Conservation (phyloP, 148 eudicot genomes). For the Vaccinium darrowii region DNA sequence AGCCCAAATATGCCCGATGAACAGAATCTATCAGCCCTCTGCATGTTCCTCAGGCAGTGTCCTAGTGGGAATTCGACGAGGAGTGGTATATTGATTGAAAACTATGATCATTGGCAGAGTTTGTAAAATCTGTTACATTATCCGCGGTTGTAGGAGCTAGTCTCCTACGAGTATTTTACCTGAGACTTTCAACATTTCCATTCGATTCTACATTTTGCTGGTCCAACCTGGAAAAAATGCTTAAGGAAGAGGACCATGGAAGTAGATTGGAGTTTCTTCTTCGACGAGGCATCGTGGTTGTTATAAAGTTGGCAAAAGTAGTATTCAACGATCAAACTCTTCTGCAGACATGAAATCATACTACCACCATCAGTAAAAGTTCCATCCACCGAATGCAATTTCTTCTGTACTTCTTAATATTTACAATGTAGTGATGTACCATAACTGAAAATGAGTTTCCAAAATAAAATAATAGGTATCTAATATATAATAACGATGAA, state of each 20-base stretch:
- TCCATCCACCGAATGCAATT: background rate
- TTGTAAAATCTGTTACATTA: background rate
- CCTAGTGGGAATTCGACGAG: background rate
- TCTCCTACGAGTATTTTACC: background rate
- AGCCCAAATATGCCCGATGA: background rate
- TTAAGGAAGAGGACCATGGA: too few species aligned
- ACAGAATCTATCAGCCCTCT: background rate
- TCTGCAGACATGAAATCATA: slow-evolving; percentile 1
- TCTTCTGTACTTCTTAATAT: background rate
- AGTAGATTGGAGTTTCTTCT: slow-evolving; percentile 23
- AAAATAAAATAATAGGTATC: too few species aligned
- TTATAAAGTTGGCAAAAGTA: background rate
- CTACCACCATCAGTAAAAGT: background rate
- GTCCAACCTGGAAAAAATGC: too few species aligned
- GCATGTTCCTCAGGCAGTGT: too few species aligned
- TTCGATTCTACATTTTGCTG: background rate
- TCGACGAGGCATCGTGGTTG: slow-evolving; percentile 48
- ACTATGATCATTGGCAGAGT: background rate
- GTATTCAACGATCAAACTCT: background rate
- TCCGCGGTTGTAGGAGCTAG: background rate
- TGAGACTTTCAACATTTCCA: background rate
- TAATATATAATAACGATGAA: too few species aligned
- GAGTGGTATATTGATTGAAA: background rate
- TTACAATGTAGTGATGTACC: too few species aligned
- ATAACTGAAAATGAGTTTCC: too few species aligned